Conservation (phyloP, 2,329 filamentous ascomycete genomes). For the Juglanconis oblonga region DNA sequence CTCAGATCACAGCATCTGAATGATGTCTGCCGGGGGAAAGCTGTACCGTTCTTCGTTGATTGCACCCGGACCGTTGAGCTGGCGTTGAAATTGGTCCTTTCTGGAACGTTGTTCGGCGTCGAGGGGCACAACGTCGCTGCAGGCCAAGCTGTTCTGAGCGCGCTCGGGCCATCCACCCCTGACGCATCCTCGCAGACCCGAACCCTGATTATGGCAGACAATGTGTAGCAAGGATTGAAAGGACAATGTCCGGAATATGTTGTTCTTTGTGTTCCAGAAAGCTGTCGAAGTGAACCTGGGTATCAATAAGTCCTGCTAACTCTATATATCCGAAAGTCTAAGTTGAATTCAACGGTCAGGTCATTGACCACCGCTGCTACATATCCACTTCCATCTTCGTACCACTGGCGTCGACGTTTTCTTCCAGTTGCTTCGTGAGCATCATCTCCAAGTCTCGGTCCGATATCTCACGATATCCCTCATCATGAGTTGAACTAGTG, state of each 20-base stretch:
- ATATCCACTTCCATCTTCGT: conserved; percentile 20
- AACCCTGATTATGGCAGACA: too few species aligned
- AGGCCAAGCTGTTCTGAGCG: conserved; percentile 18
- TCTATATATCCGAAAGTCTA: neutral
- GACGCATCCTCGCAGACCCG: conserved; percentile 18
- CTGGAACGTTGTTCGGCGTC: neutral
- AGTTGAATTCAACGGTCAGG: neutral
- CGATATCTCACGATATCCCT: conserved; percentile 28
- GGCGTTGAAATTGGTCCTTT: conserved; percentile 1
- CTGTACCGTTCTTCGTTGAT: conserved; percentile 11
- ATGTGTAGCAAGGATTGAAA: too few species aligned
- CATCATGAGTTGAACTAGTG: conserved; percentile 20
- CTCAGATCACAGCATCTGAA: conserved; percentile 6
- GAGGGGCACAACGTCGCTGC: conserved; percentile 16
- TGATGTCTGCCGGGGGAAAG: neutral
- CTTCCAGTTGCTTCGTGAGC: conserved; percentile 46
- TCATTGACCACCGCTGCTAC: neutral
- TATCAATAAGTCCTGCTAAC: neutral
- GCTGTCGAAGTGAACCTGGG: neutral
- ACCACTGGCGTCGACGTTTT: conserved; percentile 36
- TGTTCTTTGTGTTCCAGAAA: neutral
- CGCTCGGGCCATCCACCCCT: conserved; percentile 10
- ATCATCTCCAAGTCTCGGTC: conserved; percentile 48
- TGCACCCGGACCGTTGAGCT: conserved; percentile 3
- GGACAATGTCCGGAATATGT: too few species aligned